phyloP scores from a whole-genome alignment of 306 rosid species.

The Cucurbita ficifolia region DNA sequence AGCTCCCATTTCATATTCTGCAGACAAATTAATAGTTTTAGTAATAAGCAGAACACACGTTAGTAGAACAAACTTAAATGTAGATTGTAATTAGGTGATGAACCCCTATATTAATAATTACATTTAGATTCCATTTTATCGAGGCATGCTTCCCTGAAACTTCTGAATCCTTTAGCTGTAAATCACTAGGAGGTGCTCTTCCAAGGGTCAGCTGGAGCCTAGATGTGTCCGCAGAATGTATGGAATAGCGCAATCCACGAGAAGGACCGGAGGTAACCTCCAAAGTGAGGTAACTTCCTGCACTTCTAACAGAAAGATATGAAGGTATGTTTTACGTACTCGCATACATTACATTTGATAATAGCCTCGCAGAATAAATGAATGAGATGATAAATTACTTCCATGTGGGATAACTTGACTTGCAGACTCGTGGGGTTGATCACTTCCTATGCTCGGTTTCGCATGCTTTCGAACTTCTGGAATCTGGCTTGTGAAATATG shows the following conservation, averaged over 20 bases:
- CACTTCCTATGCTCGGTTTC: slow-evolving; percentile 23
- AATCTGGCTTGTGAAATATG: slow-evolving; percentile 18
- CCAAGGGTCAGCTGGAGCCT: slow-evolving; percentile 65
- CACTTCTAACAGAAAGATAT: slow-evolving; percentile 64
- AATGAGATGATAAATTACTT: slow-evolving; percentile 57
- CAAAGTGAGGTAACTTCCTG: slow-evolving; percentile 87
- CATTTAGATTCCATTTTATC: slow-evolving; percentile 76
- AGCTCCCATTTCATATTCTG: slow-evolving; percentile 93
- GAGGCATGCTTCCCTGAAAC: slow-evolving; percentile 93
- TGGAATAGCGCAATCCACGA: slow-evolving; percentile 35
- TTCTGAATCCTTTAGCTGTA: slow-evolving; percentile 63
- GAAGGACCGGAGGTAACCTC: slow-evolving; percentile 93
- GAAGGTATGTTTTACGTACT: slow-evolving; percentile 35
- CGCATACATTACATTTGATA: slow-evolving; percentile 11
- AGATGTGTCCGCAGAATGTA: slow-evolving; percentile 40
- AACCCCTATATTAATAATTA: slow-evolving; percentile 19
- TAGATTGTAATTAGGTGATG: slow-evolving; percentile 7
- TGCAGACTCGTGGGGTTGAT: slow-evolving; percentile 22
- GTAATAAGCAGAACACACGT: slow-evolving; percentile 12
- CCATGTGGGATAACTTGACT: slow-evolving; percentile 28
- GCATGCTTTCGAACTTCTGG: slow-evolving; percentile 30
- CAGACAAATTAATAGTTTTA: slow-evolving; percentile 16
- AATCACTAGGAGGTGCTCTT: slow-evolving; percentile 72
- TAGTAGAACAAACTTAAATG: slow-evolving; percentile 9
- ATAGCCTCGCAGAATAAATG: neutral